phyloP scores from a whole-genome alignment of 2,329 filamentous ascomycete genomes.

The Cercospora zeae-maydis region DNA sequence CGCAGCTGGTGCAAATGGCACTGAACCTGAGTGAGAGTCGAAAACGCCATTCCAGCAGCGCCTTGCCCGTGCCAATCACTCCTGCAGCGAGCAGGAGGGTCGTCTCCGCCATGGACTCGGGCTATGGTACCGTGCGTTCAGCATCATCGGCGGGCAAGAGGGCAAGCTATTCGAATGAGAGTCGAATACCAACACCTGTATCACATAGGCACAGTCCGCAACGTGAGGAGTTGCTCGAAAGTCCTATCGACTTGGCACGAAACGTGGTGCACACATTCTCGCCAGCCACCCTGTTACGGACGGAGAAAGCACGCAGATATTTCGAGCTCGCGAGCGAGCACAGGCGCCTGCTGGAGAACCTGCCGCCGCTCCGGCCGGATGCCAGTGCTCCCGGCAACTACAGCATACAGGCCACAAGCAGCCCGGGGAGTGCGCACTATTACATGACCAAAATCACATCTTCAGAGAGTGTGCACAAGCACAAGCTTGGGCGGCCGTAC shows the following conservation, averaged over 20 bases:
- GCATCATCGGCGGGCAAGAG: conserved; percentile 47
- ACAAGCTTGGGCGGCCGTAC: conserved; percentile 65
- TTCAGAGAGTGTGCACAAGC: conserved; percentile 35
- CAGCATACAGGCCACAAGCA: conserved; percentile 38
- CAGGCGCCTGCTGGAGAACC: conserved; percentile 69
- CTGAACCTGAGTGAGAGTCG: conserved; percentile 81
- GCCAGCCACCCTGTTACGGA: conserved; percentile 72
- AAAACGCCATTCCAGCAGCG: conserved; percentile 58
- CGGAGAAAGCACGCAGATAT: conserved; percentile 77
- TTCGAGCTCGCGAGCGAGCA: conserved; percentile 86
- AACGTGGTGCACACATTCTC: conserved; percentile 66
- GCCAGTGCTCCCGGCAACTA: conserved; percentile 43
- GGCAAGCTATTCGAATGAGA: conserved; percentile 16
- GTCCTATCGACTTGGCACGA: conserved; percentile 4
- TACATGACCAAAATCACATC: conserved; percentile 39
- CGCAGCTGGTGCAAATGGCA: conserved; percentile 90
- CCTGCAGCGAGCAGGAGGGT: conserved; percentile 48
- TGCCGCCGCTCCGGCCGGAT: conserved; percentile 67
- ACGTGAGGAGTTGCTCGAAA: conserved; percentile 8
- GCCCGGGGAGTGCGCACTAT: conserved; percentile 42
- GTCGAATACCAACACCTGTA: conserved; percentile 6
- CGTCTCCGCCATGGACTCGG: conserved; percentile 42
- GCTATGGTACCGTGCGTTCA: conserved; percentile 42
- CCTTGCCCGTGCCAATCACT: conserved; percentile 51
- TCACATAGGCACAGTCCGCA: conserved; percentile 15